Percentiles rank a stretch among this genome's conserved stretches.
phyloP scores from a whole-genome alignment of 495 filamentous ascomycete genomes.

The Rhypophila decipiens region DNA sequence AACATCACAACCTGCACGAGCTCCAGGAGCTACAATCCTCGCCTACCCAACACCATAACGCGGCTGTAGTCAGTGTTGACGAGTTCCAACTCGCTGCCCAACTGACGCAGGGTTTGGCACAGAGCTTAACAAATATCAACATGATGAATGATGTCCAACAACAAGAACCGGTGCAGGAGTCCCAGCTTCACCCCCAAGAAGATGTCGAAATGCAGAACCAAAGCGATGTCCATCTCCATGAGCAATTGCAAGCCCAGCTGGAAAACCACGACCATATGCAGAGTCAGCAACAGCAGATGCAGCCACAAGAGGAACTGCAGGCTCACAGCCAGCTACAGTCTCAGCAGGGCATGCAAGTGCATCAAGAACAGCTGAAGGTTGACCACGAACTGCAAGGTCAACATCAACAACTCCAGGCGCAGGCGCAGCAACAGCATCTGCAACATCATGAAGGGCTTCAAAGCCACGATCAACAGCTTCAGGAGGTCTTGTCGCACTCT shows the following conservation, averaged over 20 bases:
- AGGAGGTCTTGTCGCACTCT: slow-evolving; percentile 18
- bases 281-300: slow-evolving; percentile 1
- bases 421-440: slow-evolving; percentile 4
- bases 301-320: slow-evolving; percentile 8
- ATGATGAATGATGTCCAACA: slow-evolving; percentile 13
- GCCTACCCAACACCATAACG: slow-evolving; percentile 24
- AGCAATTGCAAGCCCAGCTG: background rate
- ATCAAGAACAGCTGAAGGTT: background rate
- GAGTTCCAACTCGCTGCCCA: slow-evolving; percentile 49
- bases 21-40: slow-evolving; percentile 25
- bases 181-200: background rate
- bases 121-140: too few species aligned
- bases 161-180: slow-evolving; percentile 1
- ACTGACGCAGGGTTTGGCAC: slow-evolving; percentile 39
- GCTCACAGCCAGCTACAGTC: background rate
- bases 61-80: slow-evolving; percentile 32
- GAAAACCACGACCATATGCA: slow-evolving; percentile 9
- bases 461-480: slow-evolving; percentile 17
- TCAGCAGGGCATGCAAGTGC: background rate
- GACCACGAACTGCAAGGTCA: background rate
- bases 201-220: slow-evolving; percentile 4
- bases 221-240: background rate
- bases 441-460: background rate
- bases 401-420: too few species aligned
- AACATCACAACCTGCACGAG: slow-evolving; percentile 16